Base-by-base conservation (phyloP, 306 rosid genomes). In the Cercis canadensis region DNA sequence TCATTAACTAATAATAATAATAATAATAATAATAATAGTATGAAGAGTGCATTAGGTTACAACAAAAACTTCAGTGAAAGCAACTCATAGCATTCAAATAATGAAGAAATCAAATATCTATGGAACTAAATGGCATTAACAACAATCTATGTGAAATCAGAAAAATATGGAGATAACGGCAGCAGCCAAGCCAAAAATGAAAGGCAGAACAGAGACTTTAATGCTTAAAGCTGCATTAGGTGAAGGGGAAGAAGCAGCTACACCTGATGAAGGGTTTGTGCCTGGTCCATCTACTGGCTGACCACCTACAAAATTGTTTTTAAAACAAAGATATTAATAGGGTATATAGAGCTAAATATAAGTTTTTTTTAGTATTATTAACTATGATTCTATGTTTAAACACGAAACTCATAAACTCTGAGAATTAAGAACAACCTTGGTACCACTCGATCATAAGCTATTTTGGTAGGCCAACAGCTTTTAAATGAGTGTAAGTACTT, bases 151-250 rank as follows among this genome's bases (percentile, higher is more conserved):
- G 24, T 34, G 36, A 53, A 62, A 53, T 77, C 74, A 82, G 67
- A 74, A 70, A 64, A 82, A 74, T 9, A 51, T 11, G 7, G 76
- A 67, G 19, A 56, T 45, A 41, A 6, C 46, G 3, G 71, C 16
- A 51, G 67, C 50, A n/a, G 57, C 72, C 11, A 82, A 7, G 29
- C 67, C 80, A 58, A 78, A 58, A 69, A 74, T 53, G 65, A 74
- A 59, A 41, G 49, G 45, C 15, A 58, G 1, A 21, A 10, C n/a
- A 59, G 72, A 65, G 18, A 40, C 52, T 45, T 74, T 17, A 59
- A 72, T 47, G 64, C 64, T 19, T 52, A 55, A 51, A 6, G 57
- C 68, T 74, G 72, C 86, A 59, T 11, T 62, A 24, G 18, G 6
- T 34, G 80, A 32, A 74, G 81, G 70, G 45, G 7, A 51, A 5